A percentile compares a stretch with the other conserved stretches of the same genome.
phyloP scores from a whole-genome alignment of 768 basidiomycete genomes.

The Auricularia sp. region DNA sequence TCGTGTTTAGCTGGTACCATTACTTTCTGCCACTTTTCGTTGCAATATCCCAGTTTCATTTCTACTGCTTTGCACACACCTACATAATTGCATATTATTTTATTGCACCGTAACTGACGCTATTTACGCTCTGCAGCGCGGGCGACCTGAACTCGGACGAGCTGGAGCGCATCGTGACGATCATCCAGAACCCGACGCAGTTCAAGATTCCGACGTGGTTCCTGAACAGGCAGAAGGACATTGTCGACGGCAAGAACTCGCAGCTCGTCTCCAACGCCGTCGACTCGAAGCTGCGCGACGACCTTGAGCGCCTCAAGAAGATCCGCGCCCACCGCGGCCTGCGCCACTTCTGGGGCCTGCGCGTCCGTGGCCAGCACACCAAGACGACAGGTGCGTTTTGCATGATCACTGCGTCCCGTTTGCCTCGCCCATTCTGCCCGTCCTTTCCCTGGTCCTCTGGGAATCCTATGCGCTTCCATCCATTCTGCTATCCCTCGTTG shows the following conservation, averaged over 20 bases:
- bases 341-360: constrained; percentile 86
- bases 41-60: not conserved
- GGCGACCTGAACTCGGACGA: constrained; percentile 99
- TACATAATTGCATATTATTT: too few species aligned
- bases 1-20: not conserved
- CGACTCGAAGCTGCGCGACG: constrained; percentile 96
- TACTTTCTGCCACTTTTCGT: not conserved
- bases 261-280: constrained; percentile 95
- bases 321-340: constrained; percentile 94
- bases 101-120: not conserved
- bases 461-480: too few species aligned
- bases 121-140: constrained; percentile 44
- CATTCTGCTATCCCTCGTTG: not conserved
- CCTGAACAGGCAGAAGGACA: constrained; percentile 98
- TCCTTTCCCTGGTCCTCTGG: not conserved
- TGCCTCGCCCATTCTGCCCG: not conserved
- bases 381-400: constrained; percentile 76
- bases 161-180: constrained; percentile 95
- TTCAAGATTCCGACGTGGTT: constrained; percentile 99
- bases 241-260: constrained; percentile 91
- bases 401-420: too few species aligned
- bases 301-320: constrained; percentile 97
- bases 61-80: too few species aligned
- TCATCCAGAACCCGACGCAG: constrained; percentile 98
- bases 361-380: constrained; percentile 97